These are phyloP conservation scores for Mycena floridula DNA, from an alignment of 768 basidiomycete genomes.

Conservation along the genomic window DNA sequence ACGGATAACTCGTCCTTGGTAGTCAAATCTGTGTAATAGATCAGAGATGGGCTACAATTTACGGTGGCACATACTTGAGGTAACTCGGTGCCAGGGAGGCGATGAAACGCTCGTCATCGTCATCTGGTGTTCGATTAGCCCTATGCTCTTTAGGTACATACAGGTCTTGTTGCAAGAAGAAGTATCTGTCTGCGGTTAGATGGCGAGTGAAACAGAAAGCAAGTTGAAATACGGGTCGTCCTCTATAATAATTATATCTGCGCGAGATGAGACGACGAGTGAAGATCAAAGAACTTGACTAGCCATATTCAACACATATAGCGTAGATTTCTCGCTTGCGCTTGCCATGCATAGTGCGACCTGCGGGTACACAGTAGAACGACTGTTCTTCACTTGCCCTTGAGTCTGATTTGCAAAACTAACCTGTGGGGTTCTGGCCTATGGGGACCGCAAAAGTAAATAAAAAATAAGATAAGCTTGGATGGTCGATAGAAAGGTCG, in stretches of 20 bases:
- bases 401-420: no score
- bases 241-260: slow-evolving; percentile 74
- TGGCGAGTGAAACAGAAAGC: no score
- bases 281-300: slow-evolving; percentile 4
- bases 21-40: slow-evolving; percentile 49
- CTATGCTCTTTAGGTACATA: slow-evolving; percentile 40
- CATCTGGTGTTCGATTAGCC: slow-evolving; percentile 18
- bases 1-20: slow-evolving; percentile 78
- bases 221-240: slow-evolving; percentile 87
- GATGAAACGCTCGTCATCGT: slow-evolving; percentile 42
- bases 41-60: not conserved
- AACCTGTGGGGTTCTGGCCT: slow-evolving; percentile 83
- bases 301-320: slow-evolving; percentile 78
- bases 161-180: slow-evolving; percentile 59
- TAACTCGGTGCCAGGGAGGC: slow-evolving; percentile 55
- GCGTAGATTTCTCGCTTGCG: slow-evolving; percentile 78
- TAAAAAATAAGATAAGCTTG: no score
- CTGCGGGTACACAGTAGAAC: no score
- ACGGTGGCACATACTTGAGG: slow-evolving; percentile 34
- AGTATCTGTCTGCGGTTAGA: no score
- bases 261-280: not conserved
- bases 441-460: no score
- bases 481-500: no score
- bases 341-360: slow-evolving; percentile 55
- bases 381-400: no score